A percentile compares a stretch with the other conserved stretches of the same genome.
Evolutionary conservation across 2,329 filamentous ascomycete genomes (phyloP).

Genomic region (Rutstroemia sydowiana): DNA sequence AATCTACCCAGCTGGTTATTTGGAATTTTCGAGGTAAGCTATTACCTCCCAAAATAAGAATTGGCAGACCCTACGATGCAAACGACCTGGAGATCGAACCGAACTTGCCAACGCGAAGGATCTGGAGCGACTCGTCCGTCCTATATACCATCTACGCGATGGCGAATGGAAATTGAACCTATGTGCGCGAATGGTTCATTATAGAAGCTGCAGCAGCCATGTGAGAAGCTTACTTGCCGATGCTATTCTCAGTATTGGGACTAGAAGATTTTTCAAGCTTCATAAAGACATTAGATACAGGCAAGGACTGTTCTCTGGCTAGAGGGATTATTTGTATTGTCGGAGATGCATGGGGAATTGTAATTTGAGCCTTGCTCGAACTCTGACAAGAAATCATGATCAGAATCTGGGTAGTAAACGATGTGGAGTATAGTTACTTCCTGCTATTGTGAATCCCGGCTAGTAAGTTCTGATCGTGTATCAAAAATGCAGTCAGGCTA

Average conservation of each 20-base stretch:
- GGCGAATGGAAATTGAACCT: not conserved
- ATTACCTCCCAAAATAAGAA: constrained; percentile 5
- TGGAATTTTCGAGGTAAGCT: constrained; percentile 24
- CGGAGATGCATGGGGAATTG: not conserved
- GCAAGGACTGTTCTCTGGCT: constrained; percentile 3
- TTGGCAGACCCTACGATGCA: constrained; percentile 22
- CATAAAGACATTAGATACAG: not conserved
- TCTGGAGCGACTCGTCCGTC: not conserved
- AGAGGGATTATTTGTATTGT: not conserved
- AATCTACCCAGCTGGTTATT: constrained; percentile 19
- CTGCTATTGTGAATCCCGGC: too few species aligned
- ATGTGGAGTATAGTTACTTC: too few species aligned
- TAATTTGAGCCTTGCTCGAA: not conserved
- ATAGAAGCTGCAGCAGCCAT: not conserved
- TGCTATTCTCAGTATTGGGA: not conserved
- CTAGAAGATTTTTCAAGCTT: not conserved
- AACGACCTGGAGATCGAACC: not conserved
- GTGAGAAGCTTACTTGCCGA: constrained; percentile 1
- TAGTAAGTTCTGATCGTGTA: too few species aligned
- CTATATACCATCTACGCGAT: not conserved
- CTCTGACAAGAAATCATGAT: not conserved
- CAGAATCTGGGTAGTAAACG: too few species aligned
- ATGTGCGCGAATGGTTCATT: not conserved
- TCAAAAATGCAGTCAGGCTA: too few species aligned
- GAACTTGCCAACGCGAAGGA: not conserved